Evolutionary conservation across 331 rosid species (phyloP), one percentile per base, ranked within the genome.

Genomic region (Acacia pycnantha): DNA sequence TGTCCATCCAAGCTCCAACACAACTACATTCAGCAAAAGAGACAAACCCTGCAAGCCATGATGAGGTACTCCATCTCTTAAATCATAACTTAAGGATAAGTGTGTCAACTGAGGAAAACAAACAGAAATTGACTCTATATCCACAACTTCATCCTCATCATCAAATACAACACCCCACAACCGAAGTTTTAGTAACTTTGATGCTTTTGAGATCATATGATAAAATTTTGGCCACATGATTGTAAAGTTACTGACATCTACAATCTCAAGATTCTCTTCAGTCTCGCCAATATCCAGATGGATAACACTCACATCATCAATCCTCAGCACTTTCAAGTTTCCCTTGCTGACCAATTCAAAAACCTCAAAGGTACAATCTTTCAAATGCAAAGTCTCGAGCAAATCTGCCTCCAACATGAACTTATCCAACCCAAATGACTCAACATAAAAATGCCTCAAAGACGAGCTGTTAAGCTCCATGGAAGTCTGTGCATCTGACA

Each of bases 271-370:
- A 85, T 86, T 91, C 79, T 88, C 89, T 8, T 83, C 73, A 80
- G 79, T 85, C 73, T 88, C 95, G 7, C 93, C 93, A 81, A 91
- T 83, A 58, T 88, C 90, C 24, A 91, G 89, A 78, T 86, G 90
- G 79, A 86, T 40, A 12, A 91, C 89, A 81, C 88, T 86, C 62
- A 86, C 94, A 80, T 91, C 91, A 74, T 91, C 97, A 81, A 92
- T 81, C 88, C 82, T 89, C 77, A 92, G 70, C 73, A 80, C 85
- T 64, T 85, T 87, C 85, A 92, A 70, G 3, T 88, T 58, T 22
- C 90, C 93, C 64, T 94, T 90, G 47, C 91, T 84, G 46, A 86
- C 33, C 79, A 92, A 87, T 84, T 90, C 92, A 58, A 90, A 89
- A 43, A 54, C 16, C 69, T 88, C 88, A 12, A 92, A 83, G 50